phyloP scores from a whole-genome alignment of 2,329 filamentous ascomycete species.

The Nemania bipapillata region DNA sequence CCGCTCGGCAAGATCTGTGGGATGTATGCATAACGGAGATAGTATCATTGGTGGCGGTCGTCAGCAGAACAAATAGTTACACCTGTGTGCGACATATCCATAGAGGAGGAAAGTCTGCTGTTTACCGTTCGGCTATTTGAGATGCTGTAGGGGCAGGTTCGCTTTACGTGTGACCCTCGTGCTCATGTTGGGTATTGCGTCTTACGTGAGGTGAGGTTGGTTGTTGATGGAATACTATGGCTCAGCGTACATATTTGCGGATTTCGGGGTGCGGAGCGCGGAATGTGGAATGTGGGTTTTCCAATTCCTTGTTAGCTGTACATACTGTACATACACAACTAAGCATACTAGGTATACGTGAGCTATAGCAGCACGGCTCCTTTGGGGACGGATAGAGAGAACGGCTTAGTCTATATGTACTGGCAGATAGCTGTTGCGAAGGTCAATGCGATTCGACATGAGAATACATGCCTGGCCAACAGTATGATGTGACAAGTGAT shows the following conservation, averaged over 20 bases:
- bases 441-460: neutral
- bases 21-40: slow-evolving; percentile 22
- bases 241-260: slow-evolving; percentile 8
- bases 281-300: slow-evolving; percentile 5
- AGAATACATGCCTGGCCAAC: neutral
- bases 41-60: slow-evolving; percentile 11
- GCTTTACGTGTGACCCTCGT: slow-evolving; percentile 6
- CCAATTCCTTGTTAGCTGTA: neutral
- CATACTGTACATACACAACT: no score
- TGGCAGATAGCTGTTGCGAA: neutral
- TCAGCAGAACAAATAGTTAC: slow-evolving; percentile 11
- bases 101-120: neutral
- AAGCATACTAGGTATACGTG: no score
- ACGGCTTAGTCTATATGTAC: slow-evolving; percentile 5
- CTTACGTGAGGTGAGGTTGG: slow-evolving; percentile 14
- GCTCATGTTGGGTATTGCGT: neutral
- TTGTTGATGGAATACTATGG: slow-evolving; percentile 6
- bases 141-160: neutral
- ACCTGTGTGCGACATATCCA: neutral
- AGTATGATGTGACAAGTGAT: neutral
- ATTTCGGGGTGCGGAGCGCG: slow-evolving; percentile 24
- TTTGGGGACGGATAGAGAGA: no score
- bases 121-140: neutral
- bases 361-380: no score
- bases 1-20: slow-evolving; percentile 31